These are phyloP conservation scores for Psilocybe azurescens DNA, from an alignment of 768 basidiomycete species.

Conservation along the genomic window DNA sequence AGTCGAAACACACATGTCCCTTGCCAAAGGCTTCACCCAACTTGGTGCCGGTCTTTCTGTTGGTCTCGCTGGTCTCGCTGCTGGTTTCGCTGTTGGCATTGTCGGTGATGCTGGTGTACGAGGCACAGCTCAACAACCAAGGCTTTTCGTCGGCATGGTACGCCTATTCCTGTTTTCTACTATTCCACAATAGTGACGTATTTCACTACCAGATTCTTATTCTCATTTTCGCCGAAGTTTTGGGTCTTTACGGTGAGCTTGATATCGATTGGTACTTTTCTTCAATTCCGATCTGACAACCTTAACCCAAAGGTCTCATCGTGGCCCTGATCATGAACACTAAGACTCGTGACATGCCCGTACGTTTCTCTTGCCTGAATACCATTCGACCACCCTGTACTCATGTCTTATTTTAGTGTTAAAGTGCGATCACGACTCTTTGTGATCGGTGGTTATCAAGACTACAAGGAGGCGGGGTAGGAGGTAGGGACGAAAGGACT, in stretches of 20 bases:
- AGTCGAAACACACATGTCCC: constrained; percentile 83
- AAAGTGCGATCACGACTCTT: constrained; percentile 4
- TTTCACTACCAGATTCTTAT: constrained; percentile 75
- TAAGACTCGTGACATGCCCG: constrained; percentile 48
- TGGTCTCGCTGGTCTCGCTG: constrained; percentile 93
- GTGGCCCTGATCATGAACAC: constrained; percentile 98
- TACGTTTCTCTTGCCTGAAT: constrained; percentile 18
- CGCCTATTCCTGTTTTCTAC: constrained; percentile 23
- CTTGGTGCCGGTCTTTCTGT: constrained; percentile 90
- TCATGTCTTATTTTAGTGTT: constrained; percentile 16
- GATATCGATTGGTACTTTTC: neutral
- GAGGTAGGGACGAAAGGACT: constrained; percentile 1
- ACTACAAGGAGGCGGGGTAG: neutral
- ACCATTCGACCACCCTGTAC: neutral
- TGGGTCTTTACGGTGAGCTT: constrained; percentile 83
- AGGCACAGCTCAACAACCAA: constrained; percentile 95
- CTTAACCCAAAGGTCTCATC: constrained; percentile 64
- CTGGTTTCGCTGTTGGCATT: constrained; percentile 97
- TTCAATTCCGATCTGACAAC: constrained; percentile 9
- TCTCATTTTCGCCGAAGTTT: constrained; percentile 95
- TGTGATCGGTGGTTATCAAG: neutral
- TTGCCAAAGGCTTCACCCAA: constrained; percentile 93
- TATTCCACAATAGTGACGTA: constrained; percentile 3
- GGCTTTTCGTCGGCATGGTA: constrained; percentile 94
- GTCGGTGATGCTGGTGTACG: constrained; percentile 99